A percentile compares a stretch with the other conserved stretches of the same genome.
Evolutionary conservation across 2,329 filamentous ascomycete genomes (phyloP).

Genomic region (Neocucurbitaria cava): DNA sequence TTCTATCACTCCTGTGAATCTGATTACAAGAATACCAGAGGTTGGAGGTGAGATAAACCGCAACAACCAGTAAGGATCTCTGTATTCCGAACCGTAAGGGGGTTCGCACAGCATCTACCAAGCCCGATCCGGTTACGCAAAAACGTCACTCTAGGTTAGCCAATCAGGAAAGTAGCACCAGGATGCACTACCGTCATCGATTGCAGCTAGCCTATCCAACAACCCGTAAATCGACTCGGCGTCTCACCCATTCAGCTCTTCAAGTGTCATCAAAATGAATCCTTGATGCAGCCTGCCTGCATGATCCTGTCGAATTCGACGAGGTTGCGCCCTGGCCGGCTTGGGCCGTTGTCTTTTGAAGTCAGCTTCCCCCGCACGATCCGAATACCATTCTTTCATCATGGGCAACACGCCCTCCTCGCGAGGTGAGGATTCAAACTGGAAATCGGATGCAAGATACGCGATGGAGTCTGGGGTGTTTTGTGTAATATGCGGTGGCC

Average conservation of each 20-base stretch:
- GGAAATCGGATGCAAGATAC: conserved; percentile 23
- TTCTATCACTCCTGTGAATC: no score
- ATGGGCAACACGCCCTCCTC: conserved; percentile 16
- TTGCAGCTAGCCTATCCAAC: conserved; percentile 4
- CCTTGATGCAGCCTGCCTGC: not conserved
- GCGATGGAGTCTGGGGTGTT: conserved; percentile 32
- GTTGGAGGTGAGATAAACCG: no score
- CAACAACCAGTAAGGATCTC: no score
- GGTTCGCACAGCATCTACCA: not conserved
- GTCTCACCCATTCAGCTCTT: conserved; percentile 1
- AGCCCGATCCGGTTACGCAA: not conserved
- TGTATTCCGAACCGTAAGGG: not conserved
- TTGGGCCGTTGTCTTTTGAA: not conserved
- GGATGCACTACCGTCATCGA: conserved; percentile 13
- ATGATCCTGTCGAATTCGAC: not conserved
- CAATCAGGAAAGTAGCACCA: not conserved
- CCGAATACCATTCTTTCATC: not conserved
- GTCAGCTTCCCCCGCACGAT: not conserved
- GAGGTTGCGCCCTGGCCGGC: not conserved
- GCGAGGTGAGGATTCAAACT: conserved; percentile 3
- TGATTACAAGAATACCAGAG: no score
- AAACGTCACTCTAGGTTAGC: not conserved
- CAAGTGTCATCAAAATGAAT: not conserved
- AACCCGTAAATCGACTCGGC: not conserved
- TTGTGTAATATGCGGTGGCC: conserved; percentile 37